A percentile compares a stretch with the other conserved stretches of the same genome.
phyloP scores from a whole-genome alignment of 2,329 filamentous ascomycete genomes.

The Fusarium papillatum region DNA sequence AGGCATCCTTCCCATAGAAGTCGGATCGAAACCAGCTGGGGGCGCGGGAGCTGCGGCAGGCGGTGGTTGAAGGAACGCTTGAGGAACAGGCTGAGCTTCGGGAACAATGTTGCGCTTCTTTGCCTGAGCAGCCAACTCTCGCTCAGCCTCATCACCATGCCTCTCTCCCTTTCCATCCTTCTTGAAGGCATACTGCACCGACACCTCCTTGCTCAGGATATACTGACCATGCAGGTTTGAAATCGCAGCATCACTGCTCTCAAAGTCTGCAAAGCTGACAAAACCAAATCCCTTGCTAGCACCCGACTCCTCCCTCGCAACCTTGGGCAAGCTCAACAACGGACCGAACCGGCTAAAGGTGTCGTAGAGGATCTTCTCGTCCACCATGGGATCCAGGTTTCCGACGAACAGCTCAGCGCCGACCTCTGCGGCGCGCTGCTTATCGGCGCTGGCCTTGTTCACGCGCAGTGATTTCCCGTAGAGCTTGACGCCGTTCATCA shows the following conservation, averaged over 20 bases:
- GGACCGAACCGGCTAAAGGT: conserved; percentile 93
- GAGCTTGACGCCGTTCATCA: conserved; percentile 95
- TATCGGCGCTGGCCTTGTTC: conserved; percentile 94
- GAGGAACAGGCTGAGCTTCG: conserved; percentile 81
- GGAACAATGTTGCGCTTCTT: conserved; percentile 95
- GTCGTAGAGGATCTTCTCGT: conserved; percentile 96
- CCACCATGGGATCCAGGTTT: conserved; percentile 93
- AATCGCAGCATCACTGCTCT: conserved; percentile 92
- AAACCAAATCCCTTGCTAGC: conserved; percentile 97
- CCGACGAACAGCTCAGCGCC: conserved; percentile 98
- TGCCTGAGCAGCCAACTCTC: conserved; percentile 91
- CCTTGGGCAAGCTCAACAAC: conserved; percentile 87
- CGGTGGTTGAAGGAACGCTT: conserved; percentile 71
- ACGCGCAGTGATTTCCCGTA: conserved; percentile 96
- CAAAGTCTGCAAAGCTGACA: conserved; percentile 93
- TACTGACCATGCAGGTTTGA: conserved; percentile 96
- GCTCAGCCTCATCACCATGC: conserved; percentile 94
- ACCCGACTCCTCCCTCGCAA: conserved; percentile 89
- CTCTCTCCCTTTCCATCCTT: conserved; percentile 98
- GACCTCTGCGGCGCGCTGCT: conserved; percentile 93
- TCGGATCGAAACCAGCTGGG: conserved; percentile 52
- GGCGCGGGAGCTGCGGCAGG: conserved; percentile 43
- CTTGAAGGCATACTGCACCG: conserved; percentile 99
- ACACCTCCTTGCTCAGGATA: conserved; percentile 96
- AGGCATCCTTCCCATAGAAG: conserved; percentile 47